Evolutionary conservation across 306 rosid genomes (phyloP).

Genomic region (Medicago lupulina): DNA sequence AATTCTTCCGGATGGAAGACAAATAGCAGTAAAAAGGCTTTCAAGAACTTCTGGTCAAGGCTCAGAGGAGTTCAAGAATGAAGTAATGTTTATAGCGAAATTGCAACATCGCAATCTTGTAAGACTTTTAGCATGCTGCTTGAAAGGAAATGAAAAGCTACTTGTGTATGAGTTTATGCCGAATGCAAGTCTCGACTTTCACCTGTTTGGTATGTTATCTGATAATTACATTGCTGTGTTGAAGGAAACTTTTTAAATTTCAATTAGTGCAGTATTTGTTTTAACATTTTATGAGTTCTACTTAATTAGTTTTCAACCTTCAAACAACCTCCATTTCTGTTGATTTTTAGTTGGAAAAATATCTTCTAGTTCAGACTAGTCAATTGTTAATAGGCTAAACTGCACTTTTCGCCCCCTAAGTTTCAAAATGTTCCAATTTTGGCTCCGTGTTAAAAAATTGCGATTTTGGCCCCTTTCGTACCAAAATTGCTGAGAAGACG

Average conservation of each 20-base stretch:
- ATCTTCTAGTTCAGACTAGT: no score
- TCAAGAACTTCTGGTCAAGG: conserved; percentile 66
- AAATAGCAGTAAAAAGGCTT: conserved; percentile 69
- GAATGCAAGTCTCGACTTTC: conserved; percentile 56
- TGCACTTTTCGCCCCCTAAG: no score
- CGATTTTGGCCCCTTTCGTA: no score
- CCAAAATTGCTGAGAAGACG: no score
- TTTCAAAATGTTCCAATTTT: no score
- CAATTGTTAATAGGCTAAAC: no score
- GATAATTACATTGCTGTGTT: neutral
- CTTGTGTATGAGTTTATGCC: conserved; percentile 67
- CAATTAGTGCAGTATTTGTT: no score
- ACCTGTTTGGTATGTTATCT: conserved; percentile 53
- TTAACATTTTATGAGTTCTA: neutral
- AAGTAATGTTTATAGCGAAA: conserved; percentile 60
- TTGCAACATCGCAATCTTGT: conserved; percentile 73
- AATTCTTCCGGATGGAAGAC: conserved; percentile 54
- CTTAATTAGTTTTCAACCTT: no score
- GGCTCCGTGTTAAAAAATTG: no score
- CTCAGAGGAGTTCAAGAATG: conserved; percentile 62
- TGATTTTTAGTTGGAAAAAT: no score
- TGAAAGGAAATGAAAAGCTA: conserved; percentile 63
- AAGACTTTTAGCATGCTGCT: conserved; percentile 63
- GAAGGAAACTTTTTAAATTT: neutral
- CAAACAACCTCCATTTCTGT: no score